Percentiles rank a stretch among this genome's conserved stretches.
Evolutionary conservation across 768 basidiomycete genomes (phyloP).

Genomic region (Coprinopsis sp.): DNA sequence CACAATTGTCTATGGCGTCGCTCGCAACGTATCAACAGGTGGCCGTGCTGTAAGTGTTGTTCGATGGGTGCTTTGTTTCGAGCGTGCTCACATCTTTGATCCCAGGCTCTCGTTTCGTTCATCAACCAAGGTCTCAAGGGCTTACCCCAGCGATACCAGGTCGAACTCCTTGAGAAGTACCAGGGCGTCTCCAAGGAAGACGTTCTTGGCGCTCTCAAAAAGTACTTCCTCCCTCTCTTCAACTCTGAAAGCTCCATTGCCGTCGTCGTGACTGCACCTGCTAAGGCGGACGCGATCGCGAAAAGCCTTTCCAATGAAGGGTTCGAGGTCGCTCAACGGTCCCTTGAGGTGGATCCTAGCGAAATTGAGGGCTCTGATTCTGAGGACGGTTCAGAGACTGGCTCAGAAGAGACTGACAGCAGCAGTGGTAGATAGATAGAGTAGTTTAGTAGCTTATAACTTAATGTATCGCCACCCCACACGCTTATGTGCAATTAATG

Average conservation of each 20-base stretch:
- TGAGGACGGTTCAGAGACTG: slow-evolving; percentile 25
- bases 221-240: slow-evolving; percentile 84
- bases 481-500: background rate
- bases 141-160: slow-evolving; percentile 67
- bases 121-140: slow-evolving; percentile 88
- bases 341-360: slow-evolving; percentile 53
- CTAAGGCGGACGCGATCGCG: slow-evolving; percentile 69
- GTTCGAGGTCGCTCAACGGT: slow-evolving; percentile 72
- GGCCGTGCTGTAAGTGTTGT: slow-evolving; percentile 71
- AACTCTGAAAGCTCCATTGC: slow-evolving; percentile 69
- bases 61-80: background rate
- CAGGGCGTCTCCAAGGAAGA: slow-evolving; percentile 78
- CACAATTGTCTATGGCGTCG: slow-evolving; percentile 80
- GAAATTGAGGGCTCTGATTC: slow-evolving; percentile 41
- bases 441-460: too few species aligned
- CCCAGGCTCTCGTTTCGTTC: slow-evolving; percentile 77
- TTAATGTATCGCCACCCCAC: too few species aligned
- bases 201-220: slow-evolving; percentile 61
- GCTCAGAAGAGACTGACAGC: slow-evolving; percentile 3
- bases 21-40: slow-evolving; percentile 78
- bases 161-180: slow-evolving; percentile 72
- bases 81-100: slow-evolving; percentile 8
- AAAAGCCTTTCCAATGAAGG: slow-evolving; percentile 62
- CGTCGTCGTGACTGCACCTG: slow-evolving; percentile 78
- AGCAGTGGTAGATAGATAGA: background rate